Base-by-base conservation (phyloP, 805 yeast species). In the Yarrowia porcina region DNA sequence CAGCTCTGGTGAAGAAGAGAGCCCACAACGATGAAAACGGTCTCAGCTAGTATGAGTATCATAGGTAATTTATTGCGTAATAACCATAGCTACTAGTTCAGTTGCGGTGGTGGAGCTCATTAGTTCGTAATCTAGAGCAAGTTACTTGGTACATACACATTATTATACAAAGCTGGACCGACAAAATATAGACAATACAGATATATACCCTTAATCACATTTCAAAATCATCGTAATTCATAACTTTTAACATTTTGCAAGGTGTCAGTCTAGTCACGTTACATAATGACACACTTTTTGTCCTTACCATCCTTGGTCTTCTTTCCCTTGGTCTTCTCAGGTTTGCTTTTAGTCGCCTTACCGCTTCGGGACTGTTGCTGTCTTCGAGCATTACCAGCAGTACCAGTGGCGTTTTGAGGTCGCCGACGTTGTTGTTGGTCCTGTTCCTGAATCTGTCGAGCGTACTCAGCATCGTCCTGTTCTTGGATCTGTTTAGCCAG, bases 401-500 rank as follows among this genome's bases (percentile, higher is more conserved):
- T 17, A 3, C 20, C 20, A 1, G 47, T 41, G 30, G 23, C 11
- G 4, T 25, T 25, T 33, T 21, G 56, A 8, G 42, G 32, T 17
- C 44, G 23, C 15, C 17, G 45, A 8, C 52, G 50, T 25, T 28
- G 33, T 27, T 42, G 64, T 18, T 39, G 44, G 32, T 23, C 50
- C 13, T 33, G 49, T 23, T 60, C 65, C 35, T 64, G 50, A 41
- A 67, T 30, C 28, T 61, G 45, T 7, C 32, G 18, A 1, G 75
- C 75, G 30, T 66, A 21, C 41, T 50, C 65, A 9, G 64, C 64
- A 38, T 73, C 76, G 42, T 70, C 75, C 33, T 67, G 66, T 21
- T 64, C 63, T 60, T 74, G 76, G 8, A 76, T 64, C 54, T 69
- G 67, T 59, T 68, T 65, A 0, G 78, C 78, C 12, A 73, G 64